Conservation (phyloP, 2,329 filamentous ascomycete genomes). For the Pyricularia pennisetigena region DNA sequence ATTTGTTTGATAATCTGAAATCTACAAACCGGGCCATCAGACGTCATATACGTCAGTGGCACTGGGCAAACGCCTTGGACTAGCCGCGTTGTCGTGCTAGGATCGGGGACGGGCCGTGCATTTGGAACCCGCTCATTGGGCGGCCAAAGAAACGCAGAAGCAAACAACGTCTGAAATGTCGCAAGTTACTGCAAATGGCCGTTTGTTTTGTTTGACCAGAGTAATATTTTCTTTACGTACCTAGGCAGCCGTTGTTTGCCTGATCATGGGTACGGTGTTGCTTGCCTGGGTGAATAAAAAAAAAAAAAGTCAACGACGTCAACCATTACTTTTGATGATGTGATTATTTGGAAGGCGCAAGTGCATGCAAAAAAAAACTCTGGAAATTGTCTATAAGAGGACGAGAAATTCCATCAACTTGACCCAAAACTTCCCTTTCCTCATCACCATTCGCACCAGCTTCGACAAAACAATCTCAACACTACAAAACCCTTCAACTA, state of each 20-base stretch:
- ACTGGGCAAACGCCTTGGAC: background rate
- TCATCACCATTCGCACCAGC: background rate
- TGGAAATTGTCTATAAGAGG: conserved; percentile 5
- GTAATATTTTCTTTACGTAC: background rate
- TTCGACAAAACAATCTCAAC: background rate
- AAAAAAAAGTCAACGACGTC: background rate
- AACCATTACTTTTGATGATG: background rate
- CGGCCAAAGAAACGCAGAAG: background rate
- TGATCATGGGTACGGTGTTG: background rate
- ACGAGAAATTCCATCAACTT: background rate
- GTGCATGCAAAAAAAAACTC: background rate
- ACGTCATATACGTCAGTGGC: background rate
- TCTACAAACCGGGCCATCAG: background rate
- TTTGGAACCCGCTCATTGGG: background rate
- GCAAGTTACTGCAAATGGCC: background rate
- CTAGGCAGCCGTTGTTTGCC: background rate
- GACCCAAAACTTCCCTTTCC: background rate
- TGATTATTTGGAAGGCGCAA: background rate
- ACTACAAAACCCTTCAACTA: background rate
- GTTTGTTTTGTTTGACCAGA: background rate
- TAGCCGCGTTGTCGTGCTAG: background rate
- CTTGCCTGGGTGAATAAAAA: background rate
- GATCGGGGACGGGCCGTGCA: background rate
- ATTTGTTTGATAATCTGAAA: background rate
- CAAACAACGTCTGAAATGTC: background rate